Percentiles rank a stretch among this genome's conserved stretches.
phyloP scores from a whole-genome alignment of 116 monocot genomes.

The Dioscorea cayenensis region DNA sequence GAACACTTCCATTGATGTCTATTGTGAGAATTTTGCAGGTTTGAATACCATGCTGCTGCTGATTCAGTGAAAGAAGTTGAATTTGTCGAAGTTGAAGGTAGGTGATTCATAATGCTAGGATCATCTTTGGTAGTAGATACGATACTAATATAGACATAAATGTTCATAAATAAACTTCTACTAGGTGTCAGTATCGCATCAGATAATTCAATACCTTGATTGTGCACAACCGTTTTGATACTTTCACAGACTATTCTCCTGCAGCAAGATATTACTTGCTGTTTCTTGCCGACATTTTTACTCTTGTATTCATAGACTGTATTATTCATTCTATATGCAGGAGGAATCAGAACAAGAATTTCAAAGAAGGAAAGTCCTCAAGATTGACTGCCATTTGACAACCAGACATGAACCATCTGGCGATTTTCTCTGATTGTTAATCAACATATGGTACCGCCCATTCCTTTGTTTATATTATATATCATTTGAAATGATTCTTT shows the following conservation, averaged over 20 bases:
- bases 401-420: background rate
- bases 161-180: too few relatives aligned
- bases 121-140: background rate
- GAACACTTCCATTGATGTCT: background rate
- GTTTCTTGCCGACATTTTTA: too few relatives aligned
- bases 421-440: background rate
- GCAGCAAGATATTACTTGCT: background rate
- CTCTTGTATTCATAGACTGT: background rate
- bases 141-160: too few relatives aligned
- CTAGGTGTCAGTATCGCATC: background rate
- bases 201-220: background rate
- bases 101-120: background rate
- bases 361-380: conserved; percentile 26
- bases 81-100: conserved; percentile 72
- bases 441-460: background rate
- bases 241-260: background rate
- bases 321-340: conserved; percentile 28
- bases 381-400: background rate
- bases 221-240: background rate
- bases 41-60: conserved; percentile 70
- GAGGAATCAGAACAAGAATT: conserved; percentile 66
- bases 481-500: too few relatives aligned
- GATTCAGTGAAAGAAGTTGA: conserved; percentile 64
- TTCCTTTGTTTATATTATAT: too few relatives aligned
- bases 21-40: conserved; percentile 34